Evolutionary conservation across 176 grass and related monocot genomes (phyloP), one percentile per base, ranked within the genome.

Genomic region (Melocanna baccifera): DNA sequence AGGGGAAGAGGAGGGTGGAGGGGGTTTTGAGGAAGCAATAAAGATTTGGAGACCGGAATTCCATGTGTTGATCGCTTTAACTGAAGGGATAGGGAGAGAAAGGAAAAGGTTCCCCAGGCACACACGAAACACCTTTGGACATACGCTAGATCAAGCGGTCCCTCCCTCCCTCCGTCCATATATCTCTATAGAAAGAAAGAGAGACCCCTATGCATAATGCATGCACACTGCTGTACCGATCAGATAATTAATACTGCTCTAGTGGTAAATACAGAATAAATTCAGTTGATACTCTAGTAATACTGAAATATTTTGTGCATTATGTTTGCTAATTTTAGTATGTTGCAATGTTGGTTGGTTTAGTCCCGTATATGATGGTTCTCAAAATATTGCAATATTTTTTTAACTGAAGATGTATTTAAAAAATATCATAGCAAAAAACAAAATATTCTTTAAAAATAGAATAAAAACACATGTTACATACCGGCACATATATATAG

Each of bases 61-160:
- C 86, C 90, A 86, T 89, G 71, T 85, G 71, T 67, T 47, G 62
- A 80, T 91, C 12, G 81, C 89, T 97, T 94, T 88, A 93, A 92
- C 87, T 69, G 85, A 92, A 92, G 93, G 43, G 80, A 69, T 66
- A 67, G 68, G 74, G 80, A 83, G 71, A 73, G 83, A 83, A 88
- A 85, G 79, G 63, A 78, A 94, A 94, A 88, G 90, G 75, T 85
- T 71, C 81, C 50, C 83, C 48, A 77, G 84, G 91, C 85, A 90
- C 57, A 86, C 87, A 92, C 73, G 77, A 86, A 94, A 91, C 89
- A 80, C 81, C 87, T 97, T 88, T 88, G 86, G 82, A 86, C 82
- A 87, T 86, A 82, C 51, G 82, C 85, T 86, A 86, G 32, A 89
- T 55, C 89, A 70, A 76, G 81, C 62, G 75, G 85, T 61, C 74